Base-by-base conservation (phyloP, 2,329 filamentous ascomycete species). In the Pseudogymnoascus destructans region DNA sequence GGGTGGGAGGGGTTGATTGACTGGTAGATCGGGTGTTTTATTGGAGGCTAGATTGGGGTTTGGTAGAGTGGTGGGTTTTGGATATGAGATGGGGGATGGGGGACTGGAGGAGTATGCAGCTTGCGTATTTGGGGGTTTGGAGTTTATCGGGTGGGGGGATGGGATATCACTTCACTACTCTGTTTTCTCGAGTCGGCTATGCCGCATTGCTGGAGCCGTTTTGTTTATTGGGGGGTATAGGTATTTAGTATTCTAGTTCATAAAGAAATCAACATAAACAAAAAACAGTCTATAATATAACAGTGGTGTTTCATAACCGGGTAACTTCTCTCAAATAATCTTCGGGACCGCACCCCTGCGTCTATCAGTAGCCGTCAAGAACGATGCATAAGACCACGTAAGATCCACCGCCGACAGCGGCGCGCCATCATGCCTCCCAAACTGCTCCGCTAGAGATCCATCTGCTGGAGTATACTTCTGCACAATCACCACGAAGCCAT, bases 351-450 rank as follows among this genome's bases (percentile, higher is more conserved):
- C 65, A 17, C 76, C 76, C 46, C 75, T 75, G 52, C 83, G 77
- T 38, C 83, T 78, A 46, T 76, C 76, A 19, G 74, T 72, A 15
- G 79, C 79, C 0, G 84, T 85, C 56, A 89, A 72, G 69, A 89
- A 84, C 0, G 84, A 77, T 1, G 84, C 83, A 63, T 87, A 88
- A 0, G 84, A 87, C 85, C 85, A 89, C 2, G 85, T 89, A 25
- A 89, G 72, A 62, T 89, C 82, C n/a, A 73, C 71, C 0, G 85
- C 86, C 1, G 83, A 86, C 3, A 84, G 71, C 1, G 81, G 82
- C 0, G 65, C 62, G 27, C 78, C 82, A 40, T 68, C 71, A 59
- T 71, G 69, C 63, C 77, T 77, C 62, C 78, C 75, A 64, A 80
- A 89, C 68, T 89, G 85, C 72, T 89, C 86, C 1, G 81, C 73